These are phyloP conservation scores for Kazachstania viticola DNA, from an alignment of 805 yeast genomes.

Conservation along the genomic window DNA sequence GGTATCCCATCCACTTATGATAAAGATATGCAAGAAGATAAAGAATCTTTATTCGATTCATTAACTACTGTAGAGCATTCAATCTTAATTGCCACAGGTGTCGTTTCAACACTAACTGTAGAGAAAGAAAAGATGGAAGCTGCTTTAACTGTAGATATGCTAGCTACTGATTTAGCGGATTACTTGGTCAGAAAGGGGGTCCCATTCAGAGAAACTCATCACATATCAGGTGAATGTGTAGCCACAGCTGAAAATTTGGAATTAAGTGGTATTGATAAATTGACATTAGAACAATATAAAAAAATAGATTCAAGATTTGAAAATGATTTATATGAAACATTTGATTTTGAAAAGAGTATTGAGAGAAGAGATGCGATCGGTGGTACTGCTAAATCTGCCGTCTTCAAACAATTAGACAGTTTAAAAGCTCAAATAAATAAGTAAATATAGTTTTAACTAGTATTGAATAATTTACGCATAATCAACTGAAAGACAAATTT, in stretches of 20 bases:
- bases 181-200: slow-evolving; percentile 95
- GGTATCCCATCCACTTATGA: slow-evolving; percentile 97
- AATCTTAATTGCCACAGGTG: slow-evolving; percentile 89
- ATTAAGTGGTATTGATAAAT: slow-evolving; percentile 75
- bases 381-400: slow-evolving; percentile 90
- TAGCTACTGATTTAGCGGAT: slow-evolving; percentile 97
- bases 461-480: neutral
- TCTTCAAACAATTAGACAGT: slow-evolving; percentile 53
- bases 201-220: slow-evolving; percentile 98
- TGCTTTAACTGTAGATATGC: slow-evolving; percentile 96
- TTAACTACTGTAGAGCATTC: slow-evolving; percentile 89
- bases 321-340: slow-evolving; percentile 72
- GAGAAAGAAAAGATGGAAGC: slow-evolving; percentile 66
- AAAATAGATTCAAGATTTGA: slow-evolving; percentile 70
- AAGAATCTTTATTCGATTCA: slow-evolving; percentile 94
- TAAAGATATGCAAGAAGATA: slow-evolving; percentile 98
- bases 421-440: slow-evolving; percentile 21
- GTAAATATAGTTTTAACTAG: neutral
- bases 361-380: slow-evolving; percentile 96
- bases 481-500: neutral
- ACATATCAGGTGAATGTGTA: slow-evolving; percentile 96
- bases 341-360: slow-evolving; percentile 85
- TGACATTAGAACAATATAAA: slow-evolving; percentile 67
- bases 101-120: slow-evolving; percentile 73
- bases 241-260: slow-evolving; percentile 72